Evolutionary conservation across 2,329 filamentous ascomycete genomes (phyloP).

Genomic region (Achaetomium macrosporum): DNA sequence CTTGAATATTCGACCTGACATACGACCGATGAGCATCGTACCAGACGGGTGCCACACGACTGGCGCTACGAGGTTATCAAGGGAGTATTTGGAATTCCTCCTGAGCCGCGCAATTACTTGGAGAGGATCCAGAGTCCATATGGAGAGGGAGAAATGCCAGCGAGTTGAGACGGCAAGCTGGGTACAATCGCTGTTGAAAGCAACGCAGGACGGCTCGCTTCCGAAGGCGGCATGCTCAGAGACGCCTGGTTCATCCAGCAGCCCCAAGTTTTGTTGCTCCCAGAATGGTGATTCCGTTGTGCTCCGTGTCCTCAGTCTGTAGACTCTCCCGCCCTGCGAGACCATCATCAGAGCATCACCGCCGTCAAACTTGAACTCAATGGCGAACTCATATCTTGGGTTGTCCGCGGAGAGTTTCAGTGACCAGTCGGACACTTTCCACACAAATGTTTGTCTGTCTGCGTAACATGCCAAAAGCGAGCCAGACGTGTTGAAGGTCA

Average conservation of each 20-base stretch:
- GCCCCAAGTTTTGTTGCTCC: not conserved
- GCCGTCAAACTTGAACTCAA: slow-evolving; percentile 14
- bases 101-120: slow-evolving; percentile 21
- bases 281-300: not conserved
- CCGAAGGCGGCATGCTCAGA: slow-evolving; percentile 14
- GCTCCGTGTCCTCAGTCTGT: not conserved
- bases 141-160: slow-evolving; percentile 14
- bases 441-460: slow-evolving; percentile 7
- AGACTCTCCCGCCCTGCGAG: slow-evolving; percentile 9
- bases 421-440: slow-evolving; percentile 13
- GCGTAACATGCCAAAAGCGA: slow-evolving; percentile 19
- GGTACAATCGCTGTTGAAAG: slow-evolving; percentile 20
- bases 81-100: not conserved
- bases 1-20: slow-evolving; percentile 25
- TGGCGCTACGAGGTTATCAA: not conserved
- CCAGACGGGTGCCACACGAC: not conserved
- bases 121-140: slow-evolving; percentile 22
- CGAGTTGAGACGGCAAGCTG: slow-evolving; percentile 20
- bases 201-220: slow-evolving; percentile 13
- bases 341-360: slow-evolving; percentile 8
- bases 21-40: not conserved
- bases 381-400: slow-evolving; percentile 7
- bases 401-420: not conserved
- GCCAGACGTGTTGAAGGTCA: slow-evolving; percentile 14
- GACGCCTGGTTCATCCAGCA: slow-evolving; percentile 16